Base-by-base conservation (phyloP, 495 filamentous ascomycete species). In the Chaetomium tenue region DNA sequence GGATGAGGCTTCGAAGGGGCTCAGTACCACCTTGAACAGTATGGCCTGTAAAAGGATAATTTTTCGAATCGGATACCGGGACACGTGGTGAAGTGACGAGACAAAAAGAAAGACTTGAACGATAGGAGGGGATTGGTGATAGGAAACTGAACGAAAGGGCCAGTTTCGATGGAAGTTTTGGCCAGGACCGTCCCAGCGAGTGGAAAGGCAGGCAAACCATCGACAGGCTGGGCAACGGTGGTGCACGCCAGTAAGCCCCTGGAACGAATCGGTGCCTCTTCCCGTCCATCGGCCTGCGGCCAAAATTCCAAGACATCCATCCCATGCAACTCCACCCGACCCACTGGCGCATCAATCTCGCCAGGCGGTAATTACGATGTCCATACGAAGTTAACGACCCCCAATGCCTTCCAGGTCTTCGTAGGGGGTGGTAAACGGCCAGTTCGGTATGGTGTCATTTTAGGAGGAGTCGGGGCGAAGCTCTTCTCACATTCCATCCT, bases 91-190 rank as follows among this genome's bases (percentile, higher is more conserved):
- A 51, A 23, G 63, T 47, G 65, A 71, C 60, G 65, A 63, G 69
- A 72, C 68, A 70, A 68, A 65, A 66, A 70, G 72, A 75, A 72
- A 76, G 74, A 75, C 71, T 69, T 52, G 70, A 74, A 74, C 73
- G 76, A 78, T 75, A 70, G 75, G 74, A 76, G 74, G 75, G 75
- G 55, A 61, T 62, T 66, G 55, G 22, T 33, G 65, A 68, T 66
- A 68, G 73, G 67, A 63, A 54, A 64, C 64, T 51, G 65, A 66
- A 62, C 61, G 69, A 67, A 69, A 53, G 64, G 67, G 61, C 33
- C 33, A 58, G 33, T 54, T 62, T 60, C 39, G 61, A 55, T 44
- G 61, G 65, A 72, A 68, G 63, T 67, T 61, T 68, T 69, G 64
- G 52, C 30, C 55, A 42, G 22, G 22, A 51, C 54, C 47, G 50